phyloP scores from a whole-genome alignment of 179 eudicot genomes.

The Spinacia oleracea region DNA sequence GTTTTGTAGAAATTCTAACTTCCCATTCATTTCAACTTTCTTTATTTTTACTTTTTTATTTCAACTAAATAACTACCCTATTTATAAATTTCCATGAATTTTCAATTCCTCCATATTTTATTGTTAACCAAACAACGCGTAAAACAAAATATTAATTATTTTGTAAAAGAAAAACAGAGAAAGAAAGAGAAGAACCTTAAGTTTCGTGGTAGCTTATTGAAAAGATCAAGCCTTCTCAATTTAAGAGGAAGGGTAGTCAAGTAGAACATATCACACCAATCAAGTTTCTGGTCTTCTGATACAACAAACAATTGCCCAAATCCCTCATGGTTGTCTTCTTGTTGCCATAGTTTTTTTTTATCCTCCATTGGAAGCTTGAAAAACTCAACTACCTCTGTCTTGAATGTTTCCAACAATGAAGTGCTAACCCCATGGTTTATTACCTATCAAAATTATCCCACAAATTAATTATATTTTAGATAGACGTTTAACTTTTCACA shows the following conservation, averaged over 20 bases:
- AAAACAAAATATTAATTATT: too few relatives aligned
- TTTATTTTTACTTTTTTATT: too few relatives aligned
- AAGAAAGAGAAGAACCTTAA: slow-evolving; percentile 14
- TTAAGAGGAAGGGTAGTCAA: slow-evolving; percentile 30
- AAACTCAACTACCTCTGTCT: slow-evolving; percentile 34
- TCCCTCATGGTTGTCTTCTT: slow-evolving; percentile 47
- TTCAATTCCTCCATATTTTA: too few relatives aligned
- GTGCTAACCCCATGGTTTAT: slow-evolving; percentile 44
- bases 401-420: slow-evolving; percentile 44
- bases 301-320: slow-evolving; percentile 55
- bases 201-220: slow-evolving; percentile 22
- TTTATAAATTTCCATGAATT: too few relatives aligned
- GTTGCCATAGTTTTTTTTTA: slow-evolving; percentile 39
- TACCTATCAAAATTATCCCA: too few relatives aligned
- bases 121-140: too few relatives aligned
- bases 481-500: too few relatives aligned
- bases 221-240: slow-evolving; percentile 25
- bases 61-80: too few relatives aligned
- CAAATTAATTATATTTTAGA: too few relatives aligned
- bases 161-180: too few relatives aligned
- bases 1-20: too few relatives aligned
- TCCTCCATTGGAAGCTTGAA: slow-evolving; percentile 52
- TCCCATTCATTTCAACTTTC: too few relatives aligned
- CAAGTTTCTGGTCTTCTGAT: slow-evolving; percentile 43
- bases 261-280: slow-evolving; percentile 42